These are phyloP conservation scores for Alternaria postmessia DNA, from an alignment of 2,329 filamentous ascomycete species.

Conservation along the genomic window DNA sequence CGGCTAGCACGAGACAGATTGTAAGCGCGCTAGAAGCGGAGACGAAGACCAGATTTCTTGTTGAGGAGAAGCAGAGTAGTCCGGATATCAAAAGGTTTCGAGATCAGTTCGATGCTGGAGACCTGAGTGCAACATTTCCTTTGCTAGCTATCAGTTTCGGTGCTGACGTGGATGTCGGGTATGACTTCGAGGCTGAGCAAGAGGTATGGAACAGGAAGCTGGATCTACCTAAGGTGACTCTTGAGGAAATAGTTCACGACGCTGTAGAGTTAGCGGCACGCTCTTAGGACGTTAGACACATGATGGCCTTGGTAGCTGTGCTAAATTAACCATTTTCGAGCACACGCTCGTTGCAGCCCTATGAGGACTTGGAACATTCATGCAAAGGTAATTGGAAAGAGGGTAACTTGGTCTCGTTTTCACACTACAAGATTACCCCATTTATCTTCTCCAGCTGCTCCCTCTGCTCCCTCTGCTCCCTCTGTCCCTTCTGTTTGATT, in stretches of 20 bases:
- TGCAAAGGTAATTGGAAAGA: neutral
- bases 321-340: neutral
- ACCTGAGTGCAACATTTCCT: conserved; percentile 25
- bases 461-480: neutral
- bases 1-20: conserved; percentile 5
- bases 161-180: conserved; percentile 32
- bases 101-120: conserved; percentile 26
- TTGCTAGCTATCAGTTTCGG: conserved; percentile 30
- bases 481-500: neutral
- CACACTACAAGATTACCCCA: neutral
- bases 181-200: conserved; percentile 33
- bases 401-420: neutral
- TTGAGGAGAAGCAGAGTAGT: conserved; percentile 20
- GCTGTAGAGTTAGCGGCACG: neutral
- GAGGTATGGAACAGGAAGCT: conserved; percentile 34
- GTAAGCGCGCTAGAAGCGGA: conserved; percentile 24
- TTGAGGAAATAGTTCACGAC: conserved; percentile 29
- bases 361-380: neutral
- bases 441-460: neutral
- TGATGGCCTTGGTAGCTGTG: neutral
- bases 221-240: conserved; percentile 24
- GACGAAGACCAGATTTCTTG: conserved; percentile 19
- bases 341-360: neutral
- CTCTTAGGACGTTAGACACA: neutral
- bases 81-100: conserved; percentile 15